phyloP scores from a whole-genome alignment of 2,329 filamentous ascomycete genomes.

The Diaporthe capsici region DNA sequence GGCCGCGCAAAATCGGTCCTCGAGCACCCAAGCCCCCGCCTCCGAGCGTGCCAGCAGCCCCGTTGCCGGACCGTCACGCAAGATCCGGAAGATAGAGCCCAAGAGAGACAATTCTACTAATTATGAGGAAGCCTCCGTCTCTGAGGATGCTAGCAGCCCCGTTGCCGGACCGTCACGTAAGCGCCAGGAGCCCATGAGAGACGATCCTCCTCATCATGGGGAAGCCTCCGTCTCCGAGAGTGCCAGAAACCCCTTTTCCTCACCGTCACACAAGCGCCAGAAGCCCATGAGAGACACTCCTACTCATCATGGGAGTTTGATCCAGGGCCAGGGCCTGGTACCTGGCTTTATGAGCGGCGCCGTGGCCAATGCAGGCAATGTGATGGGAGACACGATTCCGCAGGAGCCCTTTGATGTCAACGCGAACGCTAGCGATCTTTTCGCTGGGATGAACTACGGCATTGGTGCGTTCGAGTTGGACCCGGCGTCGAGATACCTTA shows the following conservation, averaged over 20 bases:
- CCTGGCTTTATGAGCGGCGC: not conserved
- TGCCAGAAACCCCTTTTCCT: not conserved
- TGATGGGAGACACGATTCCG: rapidly evolving
- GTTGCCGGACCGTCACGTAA: not conserved
- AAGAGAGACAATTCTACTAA: no score
- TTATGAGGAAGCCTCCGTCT: no score
- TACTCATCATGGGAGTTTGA: not conserved
- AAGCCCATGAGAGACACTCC: not conserved
- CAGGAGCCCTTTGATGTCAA: not conserved
- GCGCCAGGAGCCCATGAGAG: not conserved
- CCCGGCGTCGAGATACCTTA: not conserved
- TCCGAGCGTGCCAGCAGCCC: not conserved
- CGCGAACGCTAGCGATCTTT: not conserved
- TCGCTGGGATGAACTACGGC: not conserved
- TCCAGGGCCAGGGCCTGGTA: not conserved
- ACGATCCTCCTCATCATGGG: no score
- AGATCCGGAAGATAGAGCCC: not conserved
- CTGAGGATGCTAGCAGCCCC: not conserved
- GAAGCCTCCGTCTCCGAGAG: not conserved
- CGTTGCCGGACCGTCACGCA: not conserved
- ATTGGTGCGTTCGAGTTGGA: not conserved
- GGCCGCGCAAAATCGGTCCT: not conserved
- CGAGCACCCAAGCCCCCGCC: not conserved
- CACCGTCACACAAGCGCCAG: not conserved
- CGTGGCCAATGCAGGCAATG: not conserved